Conservation (phyloP, 163 green algal genomes). For the Volvox carteri region DNA sequence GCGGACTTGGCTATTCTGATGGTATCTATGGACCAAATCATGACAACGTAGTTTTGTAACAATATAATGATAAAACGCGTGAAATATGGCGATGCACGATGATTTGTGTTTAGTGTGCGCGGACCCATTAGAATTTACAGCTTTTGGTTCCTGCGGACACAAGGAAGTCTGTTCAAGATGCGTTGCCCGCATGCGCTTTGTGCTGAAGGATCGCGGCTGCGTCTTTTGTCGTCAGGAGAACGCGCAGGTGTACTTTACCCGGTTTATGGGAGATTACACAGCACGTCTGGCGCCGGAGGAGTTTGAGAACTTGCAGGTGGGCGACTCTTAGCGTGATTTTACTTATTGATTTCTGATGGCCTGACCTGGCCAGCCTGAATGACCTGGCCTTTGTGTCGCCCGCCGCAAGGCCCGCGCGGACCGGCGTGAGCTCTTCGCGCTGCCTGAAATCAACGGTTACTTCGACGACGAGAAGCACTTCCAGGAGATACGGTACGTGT, state of each 20-base stretch:
- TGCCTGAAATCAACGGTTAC: constrained; percentile 85
- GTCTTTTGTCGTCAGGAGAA: constrained; percentile 89
- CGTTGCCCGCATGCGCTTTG: constrained; percentile 86
- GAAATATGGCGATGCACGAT: constrained; percentile 53
- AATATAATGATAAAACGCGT: too few relatives aligned
- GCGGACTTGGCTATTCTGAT: too few relatives aligned
- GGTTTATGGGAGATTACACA: constrained; percentile 90
- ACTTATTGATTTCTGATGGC: too few relatives aligned
- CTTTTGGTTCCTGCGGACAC: constrained; percentile 90
- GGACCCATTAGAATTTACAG: constrained; percentile 88
- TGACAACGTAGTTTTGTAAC: too few relatives aligned
- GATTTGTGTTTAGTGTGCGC: constrained; percentile 91
- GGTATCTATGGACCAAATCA: too few relatives aligned
- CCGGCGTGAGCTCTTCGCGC: constrained; percentile 75
- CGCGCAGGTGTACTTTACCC: constrained; percentile 83
- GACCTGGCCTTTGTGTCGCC: background rate
- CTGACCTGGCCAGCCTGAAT: too few relatives aligned
- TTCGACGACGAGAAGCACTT: constrained; percentile 93
- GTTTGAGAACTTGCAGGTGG: constrained; percentile 81
- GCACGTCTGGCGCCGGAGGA: constrained; percentile 69
- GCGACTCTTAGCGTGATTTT: too few relatives aligned
- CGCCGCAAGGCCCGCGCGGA: constrained; percentile 71
- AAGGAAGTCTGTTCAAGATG: constrained; percentile 94
- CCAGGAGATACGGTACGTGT: constrained; percentile 75
- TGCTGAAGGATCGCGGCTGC: constrained; percentile 91